Evolutionary conservation across 352 stramenopile genomes (phyloP).

Genomic region (Phytophthora tentaculata): DNA sequence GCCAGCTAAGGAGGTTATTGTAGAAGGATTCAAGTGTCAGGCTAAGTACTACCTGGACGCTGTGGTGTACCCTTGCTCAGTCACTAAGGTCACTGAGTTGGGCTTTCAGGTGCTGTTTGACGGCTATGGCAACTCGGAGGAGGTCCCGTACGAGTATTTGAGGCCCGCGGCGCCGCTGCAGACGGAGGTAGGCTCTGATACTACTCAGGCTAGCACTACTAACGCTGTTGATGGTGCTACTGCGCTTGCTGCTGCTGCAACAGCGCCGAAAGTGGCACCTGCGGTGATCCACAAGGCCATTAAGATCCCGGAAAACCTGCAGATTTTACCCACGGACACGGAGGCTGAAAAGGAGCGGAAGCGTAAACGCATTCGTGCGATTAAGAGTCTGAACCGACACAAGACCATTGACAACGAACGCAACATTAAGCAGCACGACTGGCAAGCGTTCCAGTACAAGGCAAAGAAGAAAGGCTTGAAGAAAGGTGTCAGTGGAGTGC

Average conservation of each 20-base stretch:
- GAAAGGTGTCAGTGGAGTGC: conserved; percentile 69
- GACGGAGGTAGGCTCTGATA: conserved; percentile 18
- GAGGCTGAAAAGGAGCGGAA: conserved; percentile 90
- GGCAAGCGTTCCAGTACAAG: conserved; percentile 88
- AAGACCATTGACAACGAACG: conserved; percentile 86
- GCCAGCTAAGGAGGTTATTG: conserved; percentile 47
- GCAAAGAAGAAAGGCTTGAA: conserved; percentile 78
- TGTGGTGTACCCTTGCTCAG: conserved; percentile 74
- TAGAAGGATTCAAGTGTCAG: conserved; percentile 64
- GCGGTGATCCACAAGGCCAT: conserved; percentile 75
- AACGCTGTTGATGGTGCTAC: conserved; percentile 27
- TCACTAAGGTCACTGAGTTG: conserved; percentile 68
- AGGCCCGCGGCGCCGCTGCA: conserved; percentile 19
- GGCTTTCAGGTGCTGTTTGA: conserved; percentile 90
- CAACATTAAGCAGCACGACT: conserved; percentile 87
- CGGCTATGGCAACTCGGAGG: conserved; percentile 90
- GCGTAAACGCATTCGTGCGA: conserved; percentile 79
- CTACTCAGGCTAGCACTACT: conserved; percentile 21
- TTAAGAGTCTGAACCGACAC: conserved; percentile 89
- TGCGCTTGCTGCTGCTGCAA: conserved; percentile 26
- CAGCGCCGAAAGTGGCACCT: conserved; percentile 40
- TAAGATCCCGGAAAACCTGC: conserved; percentile 87
- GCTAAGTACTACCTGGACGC: conserved; percentile 86
- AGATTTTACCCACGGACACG: conserved; percentile 82
- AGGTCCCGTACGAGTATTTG: conserved; percentile 92